These are phyloP conservation scores for Auriscalpium microsporum DNA, from an alignment of 768 basidiomycete species.

Conservation along the genomic window DNA sequence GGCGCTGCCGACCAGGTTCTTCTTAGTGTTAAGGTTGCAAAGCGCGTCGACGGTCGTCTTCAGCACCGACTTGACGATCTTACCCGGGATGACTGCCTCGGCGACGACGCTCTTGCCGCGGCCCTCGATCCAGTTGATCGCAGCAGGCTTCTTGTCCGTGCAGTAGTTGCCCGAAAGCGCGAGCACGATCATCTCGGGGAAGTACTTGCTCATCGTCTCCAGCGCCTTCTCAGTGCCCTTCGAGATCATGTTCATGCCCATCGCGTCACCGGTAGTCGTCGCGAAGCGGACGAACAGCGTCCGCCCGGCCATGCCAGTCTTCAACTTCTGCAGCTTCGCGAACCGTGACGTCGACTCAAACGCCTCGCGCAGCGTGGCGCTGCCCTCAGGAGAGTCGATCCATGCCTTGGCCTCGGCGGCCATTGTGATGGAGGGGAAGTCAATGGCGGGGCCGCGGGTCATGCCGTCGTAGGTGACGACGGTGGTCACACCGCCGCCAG, in stretches of 20 bases:
- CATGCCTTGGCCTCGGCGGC: constrained; percentile 83
- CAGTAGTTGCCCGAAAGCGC: constrained; percentile 97
- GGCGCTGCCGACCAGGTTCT: constrained; percentile 94
- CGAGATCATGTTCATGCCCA: constrained; percentile 99
- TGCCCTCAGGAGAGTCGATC: constrained; percentile 80
- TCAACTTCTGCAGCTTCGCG: constrained; percentile 76
- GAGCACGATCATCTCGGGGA: constrained; percentile 86
- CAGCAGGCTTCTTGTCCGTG: constrained; percentile 99
- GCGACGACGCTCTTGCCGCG: constrained; percentile 97
- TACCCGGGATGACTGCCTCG: constrained; percentile 87
- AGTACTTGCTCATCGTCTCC: constrained; percentile 64
- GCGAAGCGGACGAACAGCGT: constrained; percentile 91
- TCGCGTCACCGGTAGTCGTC: constrained; percentile 93
- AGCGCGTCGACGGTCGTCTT: constrained; percentile 91
- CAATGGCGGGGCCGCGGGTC: constrained; percentile 98
- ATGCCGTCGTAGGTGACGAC: constrained; percentile 89
- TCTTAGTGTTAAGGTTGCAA: constrained; percentile 90
- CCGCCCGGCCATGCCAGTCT: constrained; percentile 86
- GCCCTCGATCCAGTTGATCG: constrained; percentile 99
- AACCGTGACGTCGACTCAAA: constrained; percentile 96
- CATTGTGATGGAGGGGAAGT: constrained; percentile 74
- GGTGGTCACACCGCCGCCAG: constrained; percentile 90
- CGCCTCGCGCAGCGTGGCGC: constrained; percentile 62
- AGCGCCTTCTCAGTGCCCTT: constrained; percentile 97
- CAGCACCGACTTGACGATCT: constrained; percentile 78